phyloP scores from a whole-genome alignment of 768 basidiomycete genomes.

The Gelatoporia subvermispora region DNA sequence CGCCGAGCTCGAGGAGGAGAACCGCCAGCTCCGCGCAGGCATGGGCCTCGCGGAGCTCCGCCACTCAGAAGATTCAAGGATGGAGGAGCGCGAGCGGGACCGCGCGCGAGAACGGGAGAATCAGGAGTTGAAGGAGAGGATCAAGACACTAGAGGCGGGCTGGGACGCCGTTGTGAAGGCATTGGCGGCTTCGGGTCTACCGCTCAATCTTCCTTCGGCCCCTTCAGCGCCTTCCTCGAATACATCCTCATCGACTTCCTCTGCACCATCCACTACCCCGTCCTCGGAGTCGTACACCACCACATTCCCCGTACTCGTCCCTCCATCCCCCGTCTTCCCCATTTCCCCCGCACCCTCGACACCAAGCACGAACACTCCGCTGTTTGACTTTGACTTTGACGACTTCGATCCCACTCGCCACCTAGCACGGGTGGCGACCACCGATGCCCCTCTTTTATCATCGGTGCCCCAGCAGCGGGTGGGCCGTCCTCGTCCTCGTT shows the following conservation, averaged over 20 bases:
- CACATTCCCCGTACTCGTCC: constrained; percentile 27
- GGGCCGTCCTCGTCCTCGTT: constrained; percentile 34
- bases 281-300: constrained; percentile 26
- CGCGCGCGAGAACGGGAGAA: constrained; percentile 59
- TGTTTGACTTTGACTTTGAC: constrained; percentile 20
- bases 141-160: constrained; percentile 72
- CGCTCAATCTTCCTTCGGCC: constrained; percentile 36
- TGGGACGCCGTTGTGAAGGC: constrained; percentile 81
- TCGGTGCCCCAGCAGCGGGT: constrained; percentile 94
- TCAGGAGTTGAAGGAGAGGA: constrained; percentile 67
- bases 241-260: constrained; percentile 13
- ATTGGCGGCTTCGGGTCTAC: constrained; percentile 61
- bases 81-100: constrained; percentile 28
- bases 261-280: constrained; percentile 13
- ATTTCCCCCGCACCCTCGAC: constrained; percentile 29
- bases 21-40: constrained; percentile 64
- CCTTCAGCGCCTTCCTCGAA: constrained; percentile 24
- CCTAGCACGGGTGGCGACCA: constrained; percentile 97
- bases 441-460: constrained; percentile 44
- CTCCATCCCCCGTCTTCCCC: constrained; percentile 29
- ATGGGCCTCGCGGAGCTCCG: constrained; percentile 26
- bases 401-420: constrained; percentile 80
- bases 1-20: constrained; percentile 80
- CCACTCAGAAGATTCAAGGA: constrained; percentile 17
- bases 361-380: constrained; percentile 22